Conservation (phyloP, 139 green algal species). For the Micractinium conductrix region DNA sequence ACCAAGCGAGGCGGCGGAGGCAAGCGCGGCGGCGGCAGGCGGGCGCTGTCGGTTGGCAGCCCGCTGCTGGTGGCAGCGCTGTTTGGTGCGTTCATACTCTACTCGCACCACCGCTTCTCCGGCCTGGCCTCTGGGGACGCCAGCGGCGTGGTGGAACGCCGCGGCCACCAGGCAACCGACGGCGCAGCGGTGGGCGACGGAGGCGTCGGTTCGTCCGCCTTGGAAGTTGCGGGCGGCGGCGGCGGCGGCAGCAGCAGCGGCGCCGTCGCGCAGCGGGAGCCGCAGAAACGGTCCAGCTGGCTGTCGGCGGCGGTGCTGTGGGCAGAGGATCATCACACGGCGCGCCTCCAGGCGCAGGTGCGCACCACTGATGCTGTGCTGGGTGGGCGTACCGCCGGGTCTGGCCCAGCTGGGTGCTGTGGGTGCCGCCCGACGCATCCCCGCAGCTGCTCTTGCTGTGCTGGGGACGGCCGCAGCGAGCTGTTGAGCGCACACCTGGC, state of each 20-base stretch:
- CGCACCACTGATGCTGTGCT: too few species aligned
- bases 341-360: background rate
- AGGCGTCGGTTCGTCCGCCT: too few species aligned
- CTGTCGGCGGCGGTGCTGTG: constrained; percentile 16
- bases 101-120: background rate
- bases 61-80: constrained; percentile 17
- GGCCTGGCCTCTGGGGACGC: background rate
- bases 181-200: background rate
- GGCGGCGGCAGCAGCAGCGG: too few species aligned
- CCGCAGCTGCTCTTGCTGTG: too few species aligned
- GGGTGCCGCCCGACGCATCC: too few species aligned
- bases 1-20: background rate
- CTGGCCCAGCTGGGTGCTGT: too few species aligned
- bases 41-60: background rate
- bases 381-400: too few species aligned
- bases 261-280: background rate
- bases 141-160: background rate
- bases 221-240: too few species aligned
- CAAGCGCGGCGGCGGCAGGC: background rate
- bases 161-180: background rate
- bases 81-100: background rate
- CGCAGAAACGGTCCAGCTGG: constrained; percentile 26
- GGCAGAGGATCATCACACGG: constrained; percentile 19
- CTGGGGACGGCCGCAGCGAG: background rate
- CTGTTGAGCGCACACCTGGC: background rate